phyloP scores from a whole-genome alignment of 2,329 filamentous ascomycete species.

The Alternaria triticimaculans region DNA sequence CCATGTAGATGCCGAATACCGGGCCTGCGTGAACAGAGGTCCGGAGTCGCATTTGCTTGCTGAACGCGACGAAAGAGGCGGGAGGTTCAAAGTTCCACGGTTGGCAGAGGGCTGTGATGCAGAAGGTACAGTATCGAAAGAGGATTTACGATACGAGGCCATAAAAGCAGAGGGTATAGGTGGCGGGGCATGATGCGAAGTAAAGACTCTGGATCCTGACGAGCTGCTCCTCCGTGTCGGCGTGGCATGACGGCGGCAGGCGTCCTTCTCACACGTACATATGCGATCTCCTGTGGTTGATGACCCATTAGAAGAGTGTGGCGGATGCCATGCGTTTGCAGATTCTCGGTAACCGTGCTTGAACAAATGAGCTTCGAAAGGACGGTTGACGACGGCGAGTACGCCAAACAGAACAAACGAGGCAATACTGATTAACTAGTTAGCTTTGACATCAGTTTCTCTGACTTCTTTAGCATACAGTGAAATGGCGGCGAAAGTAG shows the following conservation, averaged over 20 bases:
- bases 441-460: not conserved
- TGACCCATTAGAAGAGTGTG: constrained; percentile 22
- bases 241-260: constrained; percentile 2
- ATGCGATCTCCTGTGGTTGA: constrained; percentile 25
- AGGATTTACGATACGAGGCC: constrained; percentile 18
- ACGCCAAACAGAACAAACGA: constrained; percentile 44
- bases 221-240: constrained; percentile 25
- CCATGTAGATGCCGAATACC: constrained; percentile 43
- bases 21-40: constrained; percentile 33
- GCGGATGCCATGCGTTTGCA: constrained; percentile 15
- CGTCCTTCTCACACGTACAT: constrained; percentile 22
- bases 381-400: constrained; percentile 42
- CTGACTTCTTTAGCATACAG: constrained; percentile 33
- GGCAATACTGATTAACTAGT: constrained; percentile 30
- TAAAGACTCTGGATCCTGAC: constrained; percentile 35
- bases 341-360: constrained; percentile 29
- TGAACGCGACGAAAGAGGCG: constrained; percentile 27
- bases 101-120: constrained; percentile 23
- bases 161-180: constrained; percentile 35
- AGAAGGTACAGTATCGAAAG: constrained; percentile 18
- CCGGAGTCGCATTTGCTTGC: constrained; percentile 24
- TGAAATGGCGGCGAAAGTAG: constrained; percentile 41
- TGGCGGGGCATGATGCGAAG: constrained; percentile 36
- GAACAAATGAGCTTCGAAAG: constrained; percentile 47
- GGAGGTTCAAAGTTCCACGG: constrained; percentile 17